Evolutionary conservation across 306 rosid genomes (phyloP), one percentile per base, ranked within the genome.

Genomic region (Prosopis cineraria): DNA sequence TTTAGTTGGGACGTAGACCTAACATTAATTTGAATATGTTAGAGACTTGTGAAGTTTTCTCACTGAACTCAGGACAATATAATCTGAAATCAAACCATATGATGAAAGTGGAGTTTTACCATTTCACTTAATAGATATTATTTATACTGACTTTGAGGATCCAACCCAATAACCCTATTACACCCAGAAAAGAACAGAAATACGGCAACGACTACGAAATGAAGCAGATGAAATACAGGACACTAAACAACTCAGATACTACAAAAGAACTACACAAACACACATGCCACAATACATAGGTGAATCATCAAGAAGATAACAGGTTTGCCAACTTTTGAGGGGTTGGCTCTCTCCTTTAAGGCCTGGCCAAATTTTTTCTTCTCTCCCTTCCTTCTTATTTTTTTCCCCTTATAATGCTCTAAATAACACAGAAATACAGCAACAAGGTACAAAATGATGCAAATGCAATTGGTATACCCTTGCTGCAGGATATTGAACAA

Each of bases 1-100:
- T 24, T 45, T 72, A 73, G 48, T 53, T 70, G 55, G 63, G 70
- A 37, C 20, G 27, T 58, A 12, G 78, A 73, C 77, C 58, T 41
- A n/a, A 29, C 53, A 56, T 66, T 16, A 73, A 33, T 60, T 36
- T 75, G 31, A 31, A 43, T 31, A 31, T 37, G 0, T 52, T n/a
- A n/a, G 59, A 27, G 20, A 20, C 59, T 27, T n/a, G 8, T 2
- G 12, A 48, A 20, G 12, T 50, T 20, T 12, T 9, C 59, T 52
- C 7, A 52, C 13, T 52, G 9, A 8, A 52, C 12, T 20, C 59
- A 50, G 3, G 8, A 52, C 27, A 52, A n/a, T 31, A 31, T 31
- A 31, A 31, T 1, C 34, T 31, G 55, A n/a, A 8, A 37, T 37
- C 29, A 52, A 52, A 52, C 29, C 4, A 52, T 8, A 52, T 8